phyloP scores from a whole-genome alignment of 2,329 filamentous ascomycete species.

The Lasiodiplodia sp. region DNA sequence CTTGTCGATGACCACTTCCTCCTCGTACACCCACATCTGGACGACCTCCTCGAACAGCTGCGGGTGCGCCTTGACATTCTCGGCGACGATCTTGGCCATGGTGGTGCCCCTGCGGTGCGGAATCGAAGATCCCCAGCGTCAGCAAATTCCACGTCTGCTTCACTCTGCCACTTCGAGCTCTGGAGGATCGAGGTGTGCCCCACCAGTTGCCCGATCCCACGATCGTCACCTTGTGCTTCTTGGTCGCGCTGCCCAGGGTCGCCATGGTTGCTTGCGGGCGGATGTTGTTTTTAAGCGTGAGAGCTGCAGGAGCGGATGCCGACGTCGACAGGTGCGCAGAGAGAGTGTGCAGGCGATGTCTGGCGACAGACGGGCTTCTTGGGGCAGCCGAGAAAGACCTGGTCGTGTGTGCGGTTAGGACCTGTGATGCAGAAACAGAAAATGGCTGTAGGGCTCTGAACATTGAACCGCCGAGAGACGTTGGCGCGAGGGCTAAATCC shows the following conservation, averaged over 20 bases:
- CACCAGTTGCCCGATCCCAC: constrained; percentile 98
- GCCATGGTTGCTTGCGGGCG: constrained; percentile 50
- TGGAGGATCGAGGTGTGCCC: constrained; percentile 18
- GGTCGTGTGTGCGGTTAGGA: constrained; percentile 30
- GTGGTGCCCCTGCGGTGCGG: constrained; percentile 78
- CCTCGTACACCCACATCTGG: constrained; percentile 99
- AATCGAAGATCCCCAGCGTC: constrained; percentile 20
- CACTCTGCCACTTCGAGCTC: neutral
- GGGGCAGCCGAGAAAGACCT: constrained; percentile 21
- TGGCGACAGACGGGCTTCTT: constrained; percentile 28
- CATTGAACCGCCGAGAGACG: constrained; percentile 15
- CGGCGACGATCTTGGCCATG: constrained; percentile 95
- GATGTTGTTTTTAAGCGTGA: constrained; percentile 14
- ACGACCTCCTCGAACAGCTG: constrained; percentile 87
- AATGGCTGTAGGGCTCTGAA: constrained; percentile 34
- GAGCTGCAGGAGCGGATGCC: constrained; percentile 17
- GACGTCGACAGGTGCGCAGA: constrained; percentile 29
- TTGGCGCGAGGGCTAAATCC: constrained; percentile 16
- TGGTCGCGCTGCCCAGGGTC: constrained; percentile 60
- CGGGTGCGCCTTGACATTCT: constrained; percentile 81
- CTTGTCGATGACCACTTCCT: constrained; percentile 78
- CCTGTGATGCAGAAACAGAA: constrained; percentile 29
- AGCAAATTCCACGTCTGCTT: constrained; percentile 1
- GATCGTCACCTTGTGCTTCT: constrained; percentile 91
- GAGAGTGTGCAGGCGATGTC: constrained; percentile 15